Evolutionary conservation across 768 basidiomycete species (phyloP).

Genomic region (Pisolithus albus): DNA sequence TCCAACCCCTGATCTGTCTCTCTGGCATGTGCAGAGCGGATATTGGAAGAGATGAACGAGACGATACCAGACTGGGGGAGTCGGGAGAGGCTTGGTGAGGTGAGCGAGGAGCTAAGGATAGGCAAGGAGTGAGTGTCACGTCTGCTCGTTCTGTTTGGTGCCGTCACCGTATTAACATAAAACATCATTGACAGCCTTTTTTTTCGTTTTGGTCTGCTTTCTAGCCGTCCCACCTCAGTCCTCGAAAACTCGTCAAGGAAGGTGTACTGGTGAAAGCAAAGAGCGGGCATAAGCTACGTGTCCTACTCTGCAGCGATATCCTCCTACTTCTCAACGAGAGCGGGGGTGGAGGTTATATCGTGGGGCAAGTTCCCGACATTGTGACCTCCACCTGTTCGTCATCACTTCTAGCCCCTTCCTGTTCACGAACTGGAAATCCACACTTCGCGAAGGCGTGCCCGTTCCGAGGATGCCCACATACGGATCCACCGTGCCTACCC

Average conservation of each 20-base stretch:
- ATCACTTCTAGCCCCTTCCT: constrained; percentile 54
- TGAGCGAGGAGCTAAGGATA: constrained; percentile 82
- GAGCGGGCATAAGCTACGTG: constrained; percentile 2
- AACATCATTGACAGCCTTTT: not conserved
- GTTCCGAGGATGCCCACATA: constrained; percentile 42
- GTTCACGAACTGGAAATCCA: constrained; percentile 60
- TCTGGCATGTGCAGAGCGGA: constrained; percentile 58
- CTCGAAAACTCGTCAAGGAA: constrained; percentile 71
- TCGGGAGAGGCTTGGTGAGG: constrained; percentile 60
- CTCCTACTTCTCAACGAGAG: too few species aligned
- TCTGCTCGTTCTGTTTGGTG: too few species aligned
- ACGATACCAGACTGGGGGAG: constrained; percentile 83
- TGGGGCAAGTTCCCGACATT: constrained; percentile 49
- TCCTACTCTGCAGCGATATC: too few species aligned
- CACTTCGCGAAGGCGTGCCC: constrained; percentile 30
- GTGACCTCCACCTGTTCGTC: not conserved
- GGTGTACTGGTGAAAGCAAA: constrained; percentile 75
- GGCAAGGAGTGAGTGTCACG: constrained; percentile 63
- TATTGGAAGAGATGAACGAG: constrained; percentile 82
- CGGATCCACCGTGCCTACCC: constrained; percentile 58
- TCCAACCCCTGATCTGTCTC: constrained; percentile 22
- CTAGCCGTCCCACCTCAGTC: constrained; percentile 67
- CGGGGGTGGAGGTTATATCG: constrained; percentile 47
- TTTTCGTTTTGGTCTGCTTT: not conserved
- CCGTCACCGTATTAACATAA: too few species aligned